These are phyloP conservation scores for Melampsora americana DNA, from an alignment of 1,284 basidiomycete genomes.

Conservation along the genomic window DNA sequence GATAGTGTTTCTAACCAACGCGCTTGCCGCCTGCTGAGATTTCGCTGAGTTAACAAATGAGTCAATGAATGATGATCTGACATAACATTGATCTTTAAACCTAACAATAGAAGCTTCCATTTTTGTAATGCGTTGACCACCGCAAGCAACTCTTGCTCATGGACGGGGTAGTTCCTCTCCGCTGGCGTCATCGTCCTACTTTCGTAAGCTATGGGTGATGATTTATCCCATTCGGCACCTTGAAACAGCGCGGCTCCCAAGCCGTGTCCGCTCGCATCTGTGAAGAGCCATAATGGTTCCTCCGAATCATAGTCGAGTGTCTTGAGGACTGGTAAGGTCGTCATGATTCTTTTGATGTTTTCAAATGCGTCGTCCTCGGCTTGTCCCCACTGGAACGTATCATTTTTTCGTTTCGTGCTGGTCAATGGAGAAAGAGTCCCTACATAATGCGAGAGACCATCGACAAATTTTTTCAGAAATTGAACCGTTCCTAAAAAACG, in stretches of 20 bases:
- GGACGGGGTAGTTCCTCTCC: not conserved
- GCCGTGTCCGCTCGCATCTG: too few species aligned
- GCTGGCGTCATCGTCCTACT: not conserved
- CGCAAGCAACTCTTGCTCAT: conserved; percentile 3
- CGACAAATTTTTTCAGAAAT: conserved; percentile 56
- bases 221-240: not conserved
- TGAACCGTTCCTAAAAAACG: conserved; percentile 56
- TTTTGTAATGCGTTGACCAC: not conserved
- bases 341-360: too few species aligned
- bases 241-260: too few species aligned
- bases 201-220: conserved; percentile 2
- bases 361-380: not conserved
- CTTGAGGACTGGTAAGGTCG: too few species aligned
- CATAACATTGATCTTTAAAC: too few species aligned
- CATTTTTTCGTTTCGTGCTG: conserved; percentile 44
- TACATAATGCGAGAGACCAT: conserved; percentile 53
- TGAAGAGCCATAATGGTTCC: too few species aligned
- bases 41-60: too few species aligned
- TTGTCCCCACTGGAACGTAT: not conserved
- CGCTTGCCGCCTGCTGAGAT: not conserved
- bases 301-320: too few species aligned
- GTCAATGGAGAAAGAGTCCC: conserved; percentile 54
- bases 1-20: not conserved
- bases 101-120: not conserved
- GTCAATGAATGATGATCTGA: too few species aligned